Evolutionary conservation across 2,329 filamentous ascomycete genomes (phyloP).

Genomic region (Clonostachys rosea): DNA sequence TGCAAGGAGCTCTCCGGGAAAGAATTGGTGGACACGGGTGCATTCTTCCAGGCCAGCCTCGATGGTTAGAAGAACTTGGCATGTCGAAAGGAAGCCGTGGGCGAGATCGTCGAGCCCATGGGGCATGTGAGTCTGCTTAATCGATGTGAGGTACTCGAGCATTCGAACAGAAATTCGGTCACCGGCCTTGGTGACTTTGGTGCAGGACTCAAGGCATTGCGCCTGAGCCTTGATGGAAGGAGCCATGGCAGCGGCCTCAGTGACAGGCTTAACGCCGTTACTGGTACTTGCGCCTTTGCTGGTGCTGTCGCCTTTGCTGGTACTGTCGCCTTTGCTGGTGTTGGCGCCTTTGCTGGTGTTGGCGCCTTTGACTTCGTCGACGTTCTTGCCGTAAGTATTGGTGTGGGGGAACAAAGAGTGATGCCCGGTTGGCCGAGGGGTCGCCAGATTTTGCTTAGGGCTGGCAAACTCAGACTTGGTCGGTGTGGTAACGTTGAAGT

Average conservation of each 20-base stretch:
- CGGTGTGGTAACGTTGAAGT: neutral
- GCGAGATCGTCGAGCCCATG: constrained; percentile 55
- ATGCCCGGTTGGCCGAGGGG: neutral
- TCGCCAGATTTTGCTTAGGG: neutral
- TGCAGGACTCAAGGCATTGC: constrained; percentile 40
- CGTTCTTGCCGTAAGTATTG: no score
- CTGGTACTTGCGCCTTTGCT: neutral
- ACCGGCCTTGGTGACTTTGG: constrained; percentile 52
- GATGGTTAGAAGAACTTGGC: constrained; percentile 63
- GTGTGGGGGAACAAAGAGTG: no score
- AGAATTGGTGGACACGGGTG: constrained; percentile 39
- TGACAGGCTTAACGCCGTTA: constrained; percentile 5
- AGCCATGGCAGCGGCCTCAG: constrained; percentile 4
- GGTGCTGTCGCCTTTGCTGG: neutral
- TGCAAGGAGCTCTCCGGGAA: constrained; percentile 56
- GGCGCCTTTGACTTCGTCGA: no score
- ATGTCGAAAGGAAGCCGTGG: constrained; percentile 63
- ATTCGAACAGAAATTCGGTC: constrained; percentile 62
- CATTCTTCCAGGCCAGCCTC: constrained; percentile 59
- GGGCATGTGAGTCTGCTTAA: constrained; percentile 41
- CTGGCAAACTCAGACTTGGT: neutral
- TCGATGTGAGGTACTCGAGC: constrained; percentile 57
- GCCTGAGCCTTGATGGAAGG: constrained; percentile 19
- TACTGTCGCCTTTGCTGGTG: no score
- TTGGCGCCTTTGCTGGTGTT: no score